Evolutionary conservation across 176 grass and related monocot species (phyloP).

Genomic region (Bonia amplexicaulis): DNA sequence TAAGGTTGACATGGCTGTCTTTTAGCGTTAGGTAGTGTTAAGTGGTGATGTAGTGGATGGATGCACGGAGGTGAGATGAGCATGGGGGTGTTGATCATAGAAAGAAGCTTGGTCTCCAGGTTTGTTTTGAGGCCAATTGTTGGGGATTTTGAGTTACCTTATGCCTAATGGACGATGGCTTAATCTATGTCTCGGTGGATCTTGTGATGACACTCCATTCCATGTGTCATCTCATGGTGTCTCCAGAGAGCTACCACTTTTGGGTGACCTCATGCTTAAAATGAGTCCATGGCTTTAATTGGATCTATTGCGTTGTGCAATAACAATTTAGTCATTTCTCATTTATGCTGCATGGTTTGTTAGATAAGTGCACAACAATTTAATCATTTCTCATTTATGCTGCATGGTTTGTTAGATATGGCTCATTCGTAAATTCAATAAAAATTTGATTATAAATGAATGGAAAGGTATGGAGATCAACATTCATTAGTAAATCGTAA

Average conservation of each 20-base stretch:
- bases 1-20: not conserved
- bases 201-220: not conserved
- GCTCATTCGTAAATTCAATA: not conserved
- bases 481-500: not conserved
- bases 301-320: not conserved
- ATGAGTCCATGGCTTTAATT: not conserved
- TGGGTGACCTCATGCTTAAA: not conserved
- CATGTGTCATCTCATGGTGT: not conserved
- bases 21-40: not conserved
- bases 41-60: not conserved
- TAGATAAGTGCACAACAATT: not conserved
- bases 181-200: not conserved
- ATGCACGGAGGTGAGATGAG: not conserved
- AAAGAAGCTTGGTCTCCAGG: not conserved
- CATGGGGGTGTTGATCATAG: not conserved
- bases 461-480: not conserved
- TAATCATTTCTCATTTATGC: not conserved
- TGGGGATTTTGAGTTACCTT: not conserved
- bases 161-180: not conserved
- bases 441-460: not conserved
- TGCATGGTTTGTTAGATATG: not conserved
- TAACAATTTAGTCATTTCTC: not conserved
- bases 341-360: not conserved
- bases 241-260: not conserved
- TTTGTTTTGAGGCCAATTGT: not conserved